Evolutionary conservation across 2,329 filamentous ascomycete species (phyloP).

Genomic region (Phaeosphaeriaceae sp.): DNA sequence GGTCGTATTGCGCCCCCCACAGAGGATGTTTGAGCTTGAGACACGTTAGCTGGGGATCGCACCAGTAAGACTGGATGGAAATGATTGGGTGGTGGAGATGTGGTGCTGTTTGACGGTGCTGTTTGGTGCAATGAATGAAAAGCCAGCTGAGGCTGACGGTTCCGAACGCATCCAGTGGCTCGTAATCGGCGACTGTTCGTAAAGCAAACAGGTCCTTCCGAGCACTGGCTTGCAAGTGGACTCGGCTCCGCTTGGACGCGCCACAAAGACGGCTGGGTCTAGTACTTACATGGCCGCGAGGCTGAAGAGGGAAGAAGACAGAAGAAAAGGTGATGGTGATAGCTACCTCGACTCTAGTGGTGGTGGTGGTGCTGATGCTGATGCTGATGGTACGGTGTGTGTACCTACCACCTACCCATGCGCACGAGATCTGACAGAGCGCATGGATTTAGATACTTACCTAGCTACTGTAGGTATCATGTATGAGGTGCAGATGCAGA

Average conservation of each 20-base stretch:
- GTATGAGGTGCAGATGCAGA: constrained; percentile 13
- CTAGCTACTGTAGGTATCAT: too few relatives aligned
- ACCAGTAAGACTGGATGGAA: constrained; percentile 11
- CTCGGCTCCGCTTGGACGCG: constrained; percentile 33
- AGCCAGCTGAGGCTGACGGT: constrained; percentile 21
- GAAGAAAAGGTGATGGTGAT: constrained; percentile 13
- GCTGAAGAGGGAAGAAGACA: constrained; percentile 29
- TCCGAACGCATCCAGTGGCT: constrained; percentile 31
- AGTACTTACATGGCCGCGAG: constrained; percentile 33
- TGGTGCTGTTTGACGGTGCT: constrained; percentile 10
- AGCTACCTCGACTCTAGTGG: too few relatives aligned
- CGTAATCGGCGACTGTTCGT: constrained; percentile 34
- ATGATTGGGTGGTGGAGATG: constrained; percentile 7
- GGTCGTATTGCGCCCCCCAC: constrained; percentile 17
- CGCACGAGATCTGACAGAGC: constrained; percentile 10
- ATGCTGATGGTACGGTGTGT: too few relatives aligned
- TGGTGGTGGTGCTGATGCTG: constrained; percentile 20
- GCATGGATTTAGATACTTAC: constrained; percentile 12
- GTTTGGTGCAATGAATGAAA: constrained; percentile 17
- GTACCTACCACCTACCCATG: too few relatives aligned
- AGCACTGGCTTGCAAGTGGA: constrained; percentile 33
- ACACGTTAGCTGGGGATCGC: constrained; percentile 11
- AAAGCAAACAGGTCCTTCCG: constrained; percentile 34
- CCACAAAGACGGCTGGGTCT: constrained; percentile 37
- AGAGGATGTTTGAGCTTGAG: constrained; percentile 25